phyloP scores from a whole-genome alignment of 2,329 filamentous ascomycete genomes.

The Colletotrichum sp. region DNA sequence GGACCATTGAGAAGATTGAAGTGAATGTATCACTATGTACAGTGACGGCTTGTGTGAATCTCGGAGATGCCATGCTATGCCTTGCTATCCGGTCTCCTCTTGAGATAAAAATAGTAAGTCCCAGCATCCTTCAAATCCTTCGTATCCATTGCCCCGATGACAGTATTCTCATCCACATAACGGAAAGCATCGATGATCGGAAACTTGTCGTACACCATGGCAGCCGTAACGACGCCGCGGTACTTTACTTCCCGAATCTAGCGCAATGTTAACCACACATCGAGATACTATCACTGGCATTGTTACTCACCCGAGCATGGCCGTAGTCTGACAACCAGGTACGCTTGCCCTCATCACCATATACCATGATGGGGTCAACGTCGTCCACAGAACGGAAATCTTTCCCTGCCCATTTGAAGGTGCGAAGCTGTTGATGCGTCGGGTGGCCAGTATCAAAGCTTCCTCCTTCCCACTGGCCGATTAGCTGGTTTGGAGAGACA shows the following conservation, averaged over 20 bases:
- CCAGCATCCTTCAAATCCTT: slow-evolving; percentile 17
- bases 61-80: background rate
- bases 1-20: background rate
- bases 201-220: slow-evolving; percentile 33
- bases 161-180: slow-evolving; percentile 27
- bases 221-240: slow-evolving; percentile 28
- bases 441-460: slow-evolving; percentile 31
- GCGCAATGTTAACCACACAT: background rate
- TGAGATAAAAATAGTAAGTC: slow-evolving; percentile 31
- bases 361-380: slow-evolving; percentile 33
- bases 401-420: slow-evolving; percentile 34
- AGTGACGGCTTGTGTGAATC: rapidly evolving
- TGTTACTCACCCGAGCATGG: slow-evolving; percentile 10
- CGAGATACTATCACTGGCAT: background rate
- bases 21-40: background rate
- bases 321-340: slow-evolving; percentile 13
- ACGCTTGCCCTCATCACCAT: slow-evolving; percentile 19
- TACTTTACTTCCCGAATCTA: slow-evolving; percentile 29
- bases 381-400: slow-evolving; percentile 32
- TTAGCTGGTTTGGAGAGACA: slow-evolving; percentile 25
- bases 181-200: slow-evolving; percentile 36
- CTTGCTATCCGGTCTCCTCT: background rate
- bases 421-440: slow-evolving; percentile 23
- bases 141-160: slow-evolving; percentile 32
- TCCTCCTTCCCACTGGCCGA: slow-evolving; percentile 34